These are phyloP conservation scores for Vitis riparia DNA, from an alignment of 164 flowering plant genomes.

Conservation along the genomic window DNA sequence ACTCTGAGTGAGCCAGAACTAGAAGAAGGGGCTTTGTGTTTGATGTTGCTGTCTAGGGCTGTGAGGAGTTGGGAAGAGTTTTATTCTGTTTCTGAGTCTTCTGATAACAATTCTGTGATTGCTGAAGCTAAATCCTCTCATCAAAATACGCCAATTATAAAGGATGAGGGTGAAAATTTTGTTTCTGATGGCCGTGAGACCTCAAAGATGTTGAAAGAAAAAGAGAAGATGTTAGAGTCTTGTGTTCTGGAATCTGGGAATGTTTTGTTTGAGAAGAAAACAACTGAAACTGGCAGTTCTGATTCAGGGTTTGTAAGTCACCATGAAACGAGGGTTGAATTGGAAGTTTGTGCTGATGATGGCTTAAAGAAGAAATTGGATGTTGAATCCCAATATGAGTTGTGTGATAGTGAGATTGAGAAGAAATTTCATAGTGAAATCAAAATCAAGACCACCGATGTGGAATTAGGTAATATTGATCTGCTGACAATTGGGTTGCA, in stretches of 20 bases:
- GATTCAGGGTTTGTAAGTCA: constrained; percentile 2
- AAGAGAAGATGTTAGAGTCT: constrained; percentile 3
- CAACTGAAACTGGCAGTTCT: not conserved
- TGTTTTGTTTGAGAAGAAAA: constrained; percentile 1
- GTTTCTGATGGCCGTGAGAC: constrained; percentile 4
- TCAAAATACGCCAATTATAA: not conserved
- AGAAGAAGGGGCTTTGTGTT: constrained; percentile 26
- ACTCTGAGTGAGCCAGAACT: constrained; percentile 26
- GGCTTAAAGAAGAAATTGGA: not conserved
- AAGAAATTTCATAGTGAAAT: too few relatives aligned
- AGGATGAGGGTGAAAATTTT: constrained; percentile 5
- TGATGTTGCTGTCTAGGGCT: constrained; percentile 48
- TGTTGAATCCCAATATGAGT: not conserved
- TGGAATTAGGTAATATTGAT: too few relatives aligned
- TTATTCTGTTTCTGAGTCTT: constrained; percentile 3
- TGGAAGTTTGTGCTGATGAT: constrained; percentile 2
- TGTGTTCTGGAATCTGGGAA: not conserved
- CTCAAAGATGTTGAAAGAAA: constrained; percentile 3
- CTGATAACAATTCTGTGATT: constrained; percentile 4
- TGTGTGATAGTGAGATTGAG: too few relatives aligned
- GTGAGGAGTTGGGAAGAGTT: constrained; percentile 6
- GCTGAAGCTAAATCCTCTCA: constrained; percentile 6
- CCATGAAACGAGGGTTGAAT: not conserved
- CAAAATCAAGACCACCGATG: too few relatives aligned
- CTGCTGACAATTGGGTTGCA: too few relatives aligned